These are phyloP conservation scores for Penicillium cosmopolitanum DNA, from an alignment of 495 filamentous ascomycete species.

Conservation along the genomic window DNA sequence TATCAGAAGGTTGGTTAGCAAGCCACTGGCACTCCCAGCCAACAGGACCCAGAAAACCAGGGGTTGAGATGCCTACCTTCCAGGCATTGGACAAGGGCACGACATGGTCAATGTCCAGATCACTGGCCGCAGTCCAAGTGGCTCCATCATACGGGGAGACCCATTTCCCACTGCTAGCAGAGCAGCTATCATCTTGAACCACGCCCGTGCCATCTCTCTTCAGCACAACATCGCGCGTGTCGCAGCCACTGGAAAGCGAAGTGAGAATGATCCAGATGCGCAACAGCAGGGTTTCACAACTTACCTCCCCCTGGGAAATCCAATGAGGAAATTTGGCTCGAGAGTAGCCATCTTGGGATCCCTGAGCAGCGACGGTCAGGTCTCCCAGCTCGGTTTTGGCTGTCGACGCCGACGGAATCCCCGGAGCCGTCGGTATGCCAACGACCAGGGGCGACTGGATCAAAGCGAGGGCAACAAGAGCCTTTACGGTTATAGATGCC, in stretches of 20 bases:
- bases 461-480: conserved; percentile 16
- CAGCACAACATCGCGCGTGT: conserved; percentile 68
- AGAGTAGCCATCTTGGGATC: conserved; percentile 57
- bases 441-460: conserved; percentile 15
- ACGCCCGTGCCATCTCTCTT: conserved; percentile 69
- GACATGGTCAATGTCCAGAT: conserved; percentile 78
- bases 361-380: conserved; percentile 57
- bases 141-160: conserved; percentile 68
- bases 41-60: background rate
- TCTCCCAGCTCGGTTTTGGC: conserved; percentile 58
- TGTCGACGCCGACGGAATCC: conserved; percentile 57
- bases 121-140: conserved; percentile 65
- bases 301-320: conserved; percentile 53
- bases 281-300: conserved; percentile 13
- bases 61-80: conserved; percentile 50
- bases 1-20: conserved; percentile 16
- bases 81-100: conserved; percentile 76
- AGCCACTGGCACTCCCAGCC: background rate
- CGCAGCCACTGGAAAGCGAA: conserved; percentile 53
- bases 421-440: conserved; percentile 44
- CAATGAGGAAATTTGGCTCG: conserved; percentile 71
- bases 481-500: background rate
- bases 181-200: conserved; percentile 51
- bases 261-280: background rate
- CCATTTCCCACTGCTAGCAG: conserved; percentile 64